Evolutionary conservation across 345 rosid genomes (phyloP).

Genomic region (Sonneratia alba): DNA sequence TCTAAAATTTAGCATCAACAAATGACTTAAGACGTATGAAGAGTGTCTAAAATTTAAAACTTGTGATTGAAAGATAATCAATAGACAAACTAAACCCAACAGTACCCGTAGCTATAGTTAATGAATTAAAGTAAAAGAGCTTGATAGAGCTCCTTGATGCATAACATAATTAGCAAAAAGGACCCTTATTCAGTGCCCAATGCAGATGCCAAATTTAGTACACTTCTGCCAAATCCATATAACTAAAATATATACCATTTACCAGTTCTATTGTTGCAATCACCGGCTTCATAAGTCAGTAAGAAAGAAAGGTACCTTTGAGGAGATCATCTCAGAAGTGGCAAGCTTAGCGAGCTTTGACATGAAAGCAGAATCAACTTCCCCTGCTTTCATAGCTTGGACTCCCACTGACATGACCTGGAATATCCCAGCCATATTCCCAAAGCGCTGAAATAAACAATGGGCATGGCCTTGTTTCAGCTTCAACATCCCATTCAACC

Average conservation of each 20-base stretch:
- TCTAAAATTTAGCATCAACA: not conserved
- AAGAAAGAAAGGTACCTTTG: constrained; percentile 45
- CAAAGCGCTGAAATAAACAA: constrained; percentile 49
- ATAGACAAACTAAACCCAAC: not conserved
- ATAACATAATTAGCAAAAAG: not conserved
- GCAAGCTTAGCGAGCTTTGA: constrained; percentile 88
- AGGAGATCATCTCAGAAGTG: constrained; percentile 82
- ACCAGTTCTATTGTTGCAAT: too few relatives aligned
- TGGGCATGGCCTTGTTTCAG: not conserved
- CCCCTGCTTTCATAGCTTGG: constrained; percentile 44
- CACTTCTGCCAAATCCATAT: not conserved
- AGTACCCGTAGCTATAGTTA: not conserved
- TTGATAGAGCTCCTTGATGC: not conserved
- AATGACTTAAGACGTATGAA: not conserved
- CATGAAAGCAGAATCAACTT: constrained; percentile 64
- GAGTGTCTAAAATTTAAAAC: not conserved
- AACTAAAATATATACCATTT: too few relatives aligned
- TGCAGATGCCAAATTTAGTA: not conserved
- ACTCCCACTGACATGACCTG: constrained; percentile 87
- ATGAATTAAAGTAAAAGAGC: not conserved
- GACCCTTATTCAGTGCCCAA: not conserved
- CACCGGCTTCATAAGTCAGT: not conserved
- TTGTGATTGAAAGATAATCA: not conserved
- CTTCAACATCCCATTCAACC: constrained; percentile 1
- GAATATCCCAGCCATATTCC: constrained; percentile 91